These are phyloP conservation scores for Colletotrichum sp. DNA, from an alignment of 2,329 filamentous ascomycete species.

Conservation along the genomic window DNA sequence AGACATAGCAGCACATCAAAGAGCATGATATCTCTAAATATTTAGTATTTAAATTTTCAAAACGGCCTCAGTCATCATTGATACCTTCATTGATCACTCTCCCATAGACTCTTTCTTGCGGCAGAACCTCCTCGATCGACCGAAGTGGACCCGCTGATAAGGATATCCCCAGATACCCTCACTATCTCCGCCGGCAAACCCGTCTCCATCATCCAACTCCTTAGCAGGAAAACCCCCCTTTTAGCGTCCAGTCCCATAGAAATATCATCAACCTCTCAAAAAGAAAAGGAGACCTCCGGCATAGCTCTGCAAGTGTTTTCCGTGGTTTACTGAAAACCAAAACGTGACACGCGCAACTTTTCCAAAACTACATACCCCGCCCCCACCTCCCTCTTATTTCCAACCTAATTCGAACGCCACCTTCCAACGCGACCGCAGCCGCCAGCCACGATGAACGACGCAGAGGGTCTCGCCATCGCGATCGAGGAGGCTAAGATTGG, in stretches of 20 bases:
- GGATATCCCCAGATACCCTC: not conserved
- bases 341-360: not conserved
- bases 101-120: not conserved
- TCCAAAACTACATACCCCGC: not conserved
- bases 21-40: not conserved
- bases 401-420: not conserved
- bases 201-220: not conserved
- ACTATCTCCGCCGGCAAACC: not conserved
- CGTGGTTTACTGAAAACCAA: not conserved
- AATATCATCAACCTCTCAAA: not conserved
- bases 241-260: not conserved
- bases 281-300: not conserved
- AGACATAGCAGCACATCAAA: not conserved
- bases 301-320: not conserved
- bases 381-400: not conserved
- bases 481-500: constrained; percentile 18
- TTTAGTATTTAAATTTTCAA: not conserved
- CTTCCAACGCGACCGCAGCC: not conserved
- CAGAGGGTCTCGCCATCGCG: constrained; percentile 17
- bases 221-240: not conserved
- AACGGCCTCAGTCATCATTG: not conserved
- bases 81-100: not conserved
- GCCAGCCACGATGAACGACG: constrained; percentile 7
- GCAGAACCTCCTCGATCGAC: not conserved
- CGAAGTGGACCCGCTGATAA: not conserved